Percentiles rank a stretch among this genome's conserved stretches.
phyloP scores from a whole-genome alignment of 768 basidiomycete genomes.

The Rubroboletus pulcherrimus region DNA sequence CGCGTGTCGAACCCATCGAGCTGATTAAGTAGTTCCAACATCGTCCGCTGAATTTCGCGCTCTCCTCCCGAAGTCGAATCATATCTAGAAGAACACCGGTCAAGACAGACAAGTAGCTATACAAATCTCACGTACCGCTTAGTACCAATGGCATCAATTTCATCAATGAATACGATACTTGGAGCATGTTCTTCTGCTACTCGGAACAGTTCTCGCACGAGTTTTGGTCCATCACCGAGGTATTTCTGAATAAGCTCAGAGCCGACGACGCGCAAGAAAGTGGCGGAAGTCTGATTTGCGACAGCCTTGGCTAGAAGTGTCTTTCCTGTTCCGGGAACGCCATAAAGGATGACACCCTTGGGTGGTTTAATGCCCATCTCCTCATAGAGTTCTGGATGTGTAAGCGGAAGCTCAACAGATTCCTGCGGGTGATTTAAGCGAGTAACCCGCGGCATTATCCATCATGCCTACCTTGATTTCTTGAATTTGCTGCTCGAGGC shows the following conservation, averaged over 20 bases:
- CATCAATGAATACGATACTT: slow-evolving; percentile 98
- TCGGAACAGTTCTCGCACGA: slow-evolving; percentile 95
- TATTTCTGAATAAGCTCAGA: slow-evolving; percentile 99
- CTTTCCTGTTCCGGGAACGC: slow-evolving; percentile 97
- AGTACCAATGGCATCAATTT: slow-evolving; percentile 97
- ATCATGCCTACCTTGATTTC: slow-evolving; percentile 83
- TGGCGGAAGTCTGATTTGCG: slow-evolving; percentile 97
- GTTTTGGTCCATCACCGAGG: slow-evolving; percentile 96
- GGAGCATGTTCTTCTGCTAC: slow-evolving; percentile 98
- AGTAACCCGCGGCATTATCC: not conserved
- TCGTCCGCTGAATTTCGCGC: slow-evolving; percentile 98
- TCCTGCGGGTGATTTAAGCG: slow-evolving; percentile 49
- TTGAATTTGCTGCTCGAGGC: slow-evolving; percentile 94
- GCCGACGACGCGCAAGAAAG: slow-evolving; percentile 95
- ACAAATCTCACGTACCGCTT: slow-evolving; percentile 66
- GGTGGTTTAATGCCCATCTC: slow-evolving; percentile 99
- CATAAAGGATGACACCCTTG: slow-evolving; percentile 98
- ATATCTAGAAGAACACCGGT: slow-evolving; percentile 51
- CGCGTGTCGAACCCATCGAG: slow-evolving; percentile 99
- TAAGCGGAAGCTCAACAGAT: slow-evolving; percentile 95
- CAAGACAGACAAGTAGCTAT: slow-evolving; percentile 1
- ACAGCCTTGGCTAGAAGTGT: slow-evolving; percentile 97
- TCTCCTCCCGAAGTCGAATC: slow-evolving; percentile 99
- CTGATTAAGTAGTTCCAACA: slow-evolving; percentile 98
- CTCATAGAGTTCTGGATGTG: slow-evolving; percentile 97